A percentile compares a stretch with the other conserved stretches of the same genome.
phyloP scores from a whole-genome alignment of 1,284 basidiomycete genomes.

The Melampsora americana region DNA sequence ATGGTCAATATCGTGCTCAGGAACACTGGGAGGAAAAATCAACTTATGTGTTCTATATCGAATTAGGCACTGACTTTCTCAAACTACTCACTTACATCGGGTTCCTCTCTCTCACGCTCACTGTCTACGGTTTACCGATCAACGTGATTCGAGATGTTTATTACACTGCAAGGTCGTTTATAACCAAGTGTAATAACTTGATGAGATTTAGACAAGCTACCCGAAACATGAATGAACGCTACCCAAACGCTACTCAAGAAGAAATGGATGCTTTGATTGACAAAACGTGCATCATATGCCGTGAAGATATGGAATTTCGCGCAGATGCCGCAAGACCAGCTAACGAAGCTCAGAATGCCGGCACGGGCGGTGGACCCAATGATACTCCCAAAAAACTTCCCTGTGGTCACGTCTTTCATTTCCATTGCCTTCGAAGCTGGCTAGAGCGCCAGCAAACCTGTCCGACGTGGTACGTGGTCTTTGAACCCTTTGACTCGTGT shows the following conservation, averaged over 20 bases:
- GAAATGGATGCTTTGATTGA: conserved; percentile 79
- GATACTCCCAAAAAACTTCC: conserved; percentile 92
- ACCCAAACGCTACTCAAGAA: conserved; percentile 84
- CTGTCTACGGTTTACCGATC: conserved; percentile 89
- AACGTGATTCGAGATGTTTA: conserved; percentile 97
- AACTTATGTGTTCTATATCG: conserved; percentile 93
- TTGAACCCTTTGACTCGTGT: neutral
- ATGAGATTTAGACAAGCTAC: conserved; percentile 90
- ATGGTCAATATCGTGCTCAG: conserved; percentile 73
- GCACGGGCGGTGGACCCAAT: conserved; percentile 61
- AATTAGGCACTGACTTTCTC: conserved; percentile 86
- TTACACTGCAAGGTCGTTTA: conserved; percentile 85
- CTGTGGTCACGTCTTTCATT: conserved; percentile 97
- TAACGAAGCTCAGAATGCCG: conserved; percentile 47
- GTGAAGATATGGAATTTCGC: conserved; percentile 82
- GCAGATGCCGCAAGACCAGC: conserved; percentile 48
- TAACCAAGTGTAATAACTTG: conserved; percentile 76
- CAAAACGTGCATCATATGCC: conserved; percentile 93
- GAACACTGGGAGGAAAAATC: conserved; percentile 89
- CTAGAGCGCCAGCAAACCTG: conserved; percentile 87
- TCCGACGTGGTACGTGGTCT: conserved; percentile 76
- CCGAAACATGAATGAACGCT: conserved; percentile 91
- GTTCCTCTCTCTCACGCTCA: conserved; percentile 88
- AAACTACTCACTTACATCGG: conserved; percentile 87
- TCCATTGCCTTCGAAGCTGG: conserved; percentile 95